These are phyloP conservation scores for Fusarium metavorans DNA, from an alignment of 2,329 filamentous ascomycete genomes.

Conservation along the genomic window DNA sequence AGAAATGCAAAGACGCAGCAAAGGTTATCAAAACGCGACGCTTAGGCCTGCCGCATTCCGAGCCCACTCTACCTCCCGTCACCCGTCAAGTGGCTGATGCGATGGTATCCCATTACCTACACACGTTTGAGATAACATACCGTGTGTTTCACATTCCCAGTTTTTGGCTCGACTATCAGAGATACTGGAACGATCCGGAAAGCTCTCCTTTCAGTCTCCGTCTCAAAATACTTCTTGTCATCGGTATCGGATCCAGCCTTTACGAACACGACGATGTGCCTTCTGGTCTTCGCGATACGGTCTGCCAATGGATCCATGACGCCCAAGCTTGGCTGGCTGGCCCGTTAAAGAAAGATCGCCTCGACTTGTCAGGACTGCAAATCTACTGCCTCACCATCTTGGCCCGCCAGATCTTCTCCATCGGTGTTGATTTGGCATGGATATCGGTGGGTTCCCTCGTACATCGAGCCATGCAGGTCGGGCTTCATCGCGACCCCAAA, in stretches of 20 bases:
- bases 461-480: constrained; percentile 59
- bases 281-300: constrained; percentile 40
- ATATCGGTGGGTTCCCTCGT: constrained; percentile 55
- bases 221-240: constrained; percentile 54
- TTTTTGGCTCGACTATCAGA: constrained; percentile 62
- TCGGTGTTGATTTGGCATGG: constrained; percentile 57
- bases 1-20: constrained; percentile 1
- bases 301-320: constrained; percentile 55
- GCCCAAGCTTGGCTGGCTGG: constrained; percentile 57
- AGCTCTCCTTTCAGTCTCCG: constrained; percentile 37
- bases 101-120: constrained; percentile 56
- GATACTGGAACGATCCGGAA: constrained; percentile 57
- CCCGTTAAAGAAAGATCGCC: constrained; percentile 51
- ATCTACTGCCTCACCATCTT: constrained; percentile 54
- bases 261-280: constrained; percentile 40
- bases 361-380: constrained; percentile 52
- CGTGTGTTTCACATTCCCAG: constrained; percentile 65
- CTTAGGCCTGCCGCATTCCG: background rate
- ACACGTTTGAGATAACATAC: constrained; percentile 62
- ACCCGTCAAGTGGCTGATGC: background rate
- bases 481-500: constrained; percentile 57
- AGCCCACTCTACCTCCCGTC: background rate
- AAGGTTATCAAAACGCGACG: background rate
- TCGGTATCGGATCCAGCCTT: constrained; percentile 56
- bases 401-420: constrained; percentile 55